Conservation (phyloP, 2,329 filamentous ascomycete genomes). For the Biscogniauxia sp. region DNA sequence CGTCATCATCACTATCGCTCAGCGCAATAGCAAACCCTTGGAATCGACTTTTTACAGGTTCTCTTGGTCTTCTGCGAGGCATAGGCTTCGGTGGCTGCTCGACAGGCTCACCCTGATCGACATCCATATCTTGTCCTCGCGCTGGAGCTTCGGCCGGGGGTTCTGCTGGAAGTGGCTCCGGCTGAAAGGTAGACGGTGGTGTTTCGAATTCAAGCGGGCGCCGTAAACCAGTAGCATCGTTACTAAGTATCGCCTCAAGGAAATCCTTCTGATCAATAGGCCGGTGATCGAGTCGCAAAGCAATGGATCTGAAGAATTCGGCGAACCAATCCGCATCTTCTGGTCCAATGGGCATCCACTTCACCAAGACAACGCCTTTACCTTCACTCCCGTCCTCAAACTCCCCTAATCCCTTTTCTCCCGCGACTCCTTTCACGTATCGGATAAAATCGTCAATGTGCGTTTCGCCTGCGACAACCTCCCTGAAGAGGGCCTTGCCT, state of each 20-base stretch:
- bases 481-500: conserved; percentile 74
- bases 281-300: conserved; percentile 72
- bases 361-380: conserved; percentile 75
- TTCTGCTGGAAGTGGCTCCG: conserved; percentile 10
- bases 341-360: conserved; percentile 60
- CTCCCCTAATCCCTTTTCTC: conserved; percentile 67
- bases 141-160: not conserved
- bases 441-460: conserved; percentile 72
- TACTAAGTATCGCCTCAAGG: conserved; percentile 81
- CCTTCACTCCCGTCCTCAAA: conserved; percentile 63
- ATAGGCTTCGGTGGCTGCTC: conserved; percentile 10
- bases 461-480: conserved; percentile 61
- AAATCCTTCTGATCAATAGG: conserved; percentile 90
- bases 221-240: conserved; percentile 71
- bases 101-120: conserved; percentile 20
- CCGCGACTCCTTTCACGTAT: conserved; percentile 72
- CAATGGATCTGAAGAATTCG: conserved; percentile 66
- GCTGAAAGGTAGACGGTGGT: conserved; percentile 29
- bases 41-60: conserved; percentile 57
- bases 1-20: conserved; percentile 34
- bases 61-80: conserved; percentile 36
- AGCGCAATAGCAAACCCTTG: conserved; percentile 64
- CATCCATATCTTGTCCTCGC: conserved; percentile 22
- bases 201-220: conserved; percentile 59
- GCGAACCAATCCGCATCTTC: conserved; percentile 63